Conservation (phyloP, 495 filamentous ascomycete species). For the Lindgomyces ingoldianus region DNA sequence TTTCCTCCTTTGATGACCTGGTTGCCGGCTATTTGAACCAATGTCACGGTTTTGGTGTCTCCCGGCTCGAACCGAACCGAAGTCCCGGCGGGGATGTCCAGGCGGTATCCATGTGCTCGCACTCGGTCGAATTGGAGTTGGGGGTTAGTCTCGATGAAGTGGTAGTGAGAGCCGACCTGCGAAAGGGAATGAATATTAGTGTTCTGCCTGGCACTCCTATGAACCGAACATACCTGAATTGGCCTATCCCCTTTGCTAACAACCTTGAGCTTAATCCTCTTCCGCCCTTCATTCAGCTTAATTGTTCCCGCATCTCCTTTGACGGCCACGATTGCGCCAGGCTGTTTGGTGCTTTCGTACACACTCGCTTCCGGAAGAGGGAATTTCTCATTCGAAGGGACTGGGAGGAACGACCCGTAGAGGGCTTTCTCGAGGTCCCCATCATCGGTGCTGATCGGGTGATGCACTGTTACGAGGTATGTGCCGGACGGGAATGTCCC, state of each 20-base stretch:
- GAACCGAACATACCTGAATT: slow-evolving; percentile 63
- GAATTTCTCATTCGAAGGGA: slow-evolving; percentile 66
- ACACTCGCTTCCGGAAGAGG: slow-evolving; percentile 61
- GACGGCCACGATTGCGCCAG: slow-evolving; percentile 75
- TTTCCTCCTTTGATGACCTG: slow-evolving; percentile 87
- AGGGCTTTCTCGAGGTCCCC: slow-evolving; percentile 83
- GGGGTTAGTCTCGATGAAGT: slow-evolving; percentile 93
- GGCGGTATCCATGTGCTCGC: slow-evolving; percentile 77
- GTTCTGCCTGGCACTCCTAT: neutral
- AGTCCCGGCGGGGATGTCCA: slow-evolving; percentile 90
- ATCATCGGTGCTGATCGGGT: slow-evolving; percentile 84
- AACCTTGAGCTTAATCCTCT: slow-evolving; percentile 71
- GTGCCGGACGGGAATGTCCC: slow-evolving; percentile 90
- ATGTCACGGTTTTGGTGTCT: slow-evolving; percentile 85
- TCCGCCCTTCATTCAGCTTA: slow-evolving; percentile 71
- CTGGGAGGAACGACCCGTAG: slow-evolving; percentile 88
- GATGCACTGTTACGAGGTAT: slow-evolving; percentile 92
- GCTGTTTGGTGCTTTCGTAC: slow-evolving; percentile 65
- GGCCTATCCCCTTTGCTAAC: slow-evolving; percentile 89
- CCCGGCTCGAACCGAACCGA: slow-evolving; percentile 95
- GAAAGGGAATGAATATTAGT: neutral
- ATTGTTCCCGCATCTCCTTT: slow-evolving; percentile 60
- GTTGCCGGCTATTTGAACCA: slow-evolving; percentile 87
- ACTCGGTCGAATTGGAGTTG: slow-evolving; percentile 88
- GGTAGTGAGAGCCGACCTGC: slow-evolving; percentile 89